Percentiles rank a stretch among this genome's conserved stretches.
phyloP scores from a whole-genome alignment of 2,329 filamentous ascomycete genomes.

The Thermothelomyces thermophilus region DNA sequence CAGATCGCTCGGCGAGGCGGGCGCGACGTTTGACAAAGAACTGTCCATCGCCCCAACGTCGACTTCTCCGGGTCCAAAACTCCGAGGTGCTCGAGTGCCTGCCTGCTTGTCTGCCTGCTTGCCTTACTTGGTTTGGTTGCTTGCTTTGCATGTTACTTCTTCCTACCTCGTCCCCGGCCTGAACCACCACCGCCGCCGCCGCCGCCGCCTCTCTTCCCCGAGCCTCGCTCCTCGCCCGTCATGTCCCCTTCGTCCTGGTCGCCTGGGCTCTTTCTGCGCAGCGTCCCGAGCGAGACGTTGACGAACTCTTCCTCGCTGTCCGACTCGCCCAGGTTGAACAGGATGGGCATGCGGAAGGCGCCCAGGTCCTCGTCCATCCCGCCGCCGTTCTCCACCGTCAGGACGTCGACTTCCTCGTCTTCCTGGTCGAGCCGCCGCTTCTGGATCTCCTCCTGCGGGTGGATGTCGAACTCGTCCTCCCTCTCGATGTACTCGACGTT shows the following conservation, averaged over 20 bases:
- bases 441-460: conserved; percentile 88
- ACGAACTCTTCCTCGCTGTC: conserved; percentile 90
- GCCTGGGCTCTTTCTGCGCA: conserved; percentile 77
- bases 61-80: too few species aligned
- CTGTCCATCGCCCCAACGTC: too few species aligned
- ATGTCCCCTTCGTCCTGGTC: conserved; percentile 59
- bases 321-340: conserved; percentile 88
- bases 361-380: conserved; percentile 49
- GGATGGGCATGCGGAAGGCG: conserved; percentile 79
- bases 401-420: conserved; percentile 87
- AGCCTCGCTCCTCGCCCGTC: conserved; percentile 37
- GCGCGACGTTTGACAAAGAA: too few species aligned
- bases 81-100: too few species aligned
- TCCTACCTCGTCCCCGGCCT: conserved; percentile 36
- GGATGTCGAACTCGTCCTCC: conserved; percentile 97
- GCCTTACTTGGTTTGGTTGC: too few species aligned
- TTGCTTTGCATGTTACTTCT: conserved; percentile 33
- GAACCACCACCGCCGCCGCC: conserved; percentile 27
- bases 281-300: conserved; percentile 66
- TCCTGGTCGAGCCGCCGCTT: conserved; percentile 84
- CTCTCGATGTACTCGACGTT: conserved; percentile 94
- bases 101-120: too few species aligned
- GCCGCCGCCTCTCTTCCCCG: conserved; percentile 37
- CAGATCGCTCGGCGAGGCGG: too few species aligned
- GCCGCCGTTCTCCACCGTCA: conserved; percentile 63